Evolutionary conservation across 352 stramenopile species (phyloP), one percentile per base, ranked within the genome.

Genomic region (Saprolegnia parasitica): DNA sequence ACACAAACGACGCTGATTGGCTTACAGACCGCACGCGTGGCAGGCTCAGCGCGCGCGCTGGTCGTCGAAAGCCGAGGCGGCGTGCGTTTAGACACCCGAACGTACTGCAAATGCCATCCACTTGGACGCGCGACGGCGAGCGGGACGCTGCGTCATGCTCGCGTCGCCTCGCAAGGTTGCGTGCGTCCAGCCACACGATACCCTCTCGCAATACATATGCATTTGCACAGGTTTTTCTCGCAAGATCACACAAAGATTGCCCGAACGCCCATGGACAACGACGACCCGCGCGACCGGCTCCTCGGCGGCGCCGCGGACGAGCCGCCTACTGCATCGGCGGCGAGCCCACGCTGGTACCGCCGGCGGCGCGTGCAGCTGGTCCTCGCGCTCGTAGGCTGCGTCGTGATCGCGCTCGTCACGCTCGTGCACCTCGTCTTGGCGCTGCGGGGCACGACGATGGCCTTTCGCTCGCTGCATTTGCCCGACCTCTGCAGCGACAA

Each of bases 401-500:
- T 54, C 40, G 23, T 40, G 0, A 20, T 56, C 1, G 42, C 50
- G 0, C 45, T 67, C 21, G 39, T 55, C 24, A 67, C 45, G 11
- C 65, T 80, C 5, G 71, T 88, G 18, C 83, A 93, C 66, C 56
- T 91, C 2, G 81, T 91, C 49, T 71, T 77, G 40, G 71, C 86
- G 58, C 70, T 94, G 57, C 74, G 78, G 35, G 87, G 89, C 67
- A 88, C 84, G 26, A 83, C 75, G 21, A 76, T 84, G 55, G 71
- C 75, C 32, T 62, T 94, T 24, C 71, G 81, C 24, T 76, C 81
- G 50, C 72, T 92, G 23, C 90, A 78, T 29, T 56, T 94, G 11
- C 83, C 86, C 1, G 86, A 94, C 24, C 60, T 94, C 55, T 94
- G 86, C 60, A 83, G 91, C 64, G 50, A 56, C 16, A 72, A 73